A percentile compares a stretch with the other conserved stretches of the same genome.
These are phyloP conservation scores for Wallemia hederae DNA, from an alignment of 1,284 basidiomycete species.

Conservation along the genomic window DNA sequence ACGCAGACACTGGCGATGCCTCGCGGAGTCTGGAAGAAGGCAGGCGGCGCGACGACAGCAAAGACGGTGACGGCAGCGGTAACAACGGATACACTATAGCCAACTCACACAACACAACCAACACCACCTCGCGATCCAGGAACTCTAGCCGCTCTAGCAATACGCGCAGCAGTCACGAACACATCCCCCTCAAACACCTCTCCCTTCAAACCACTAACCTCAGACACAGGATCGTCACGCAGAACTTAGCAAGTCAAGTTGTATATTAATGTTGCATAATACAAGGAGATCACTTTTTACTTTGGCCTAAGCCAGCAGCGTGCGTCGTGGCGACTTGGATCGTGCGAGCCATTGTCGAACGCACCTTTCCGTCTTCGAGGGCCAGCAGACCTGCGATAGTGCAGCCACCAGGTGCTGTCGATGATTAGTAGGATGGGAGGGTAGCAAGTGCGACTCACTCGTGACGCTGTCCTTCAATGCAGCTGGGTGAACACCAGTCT, in stretches of 20 bases:
- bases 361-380: constrained; percentile 74
- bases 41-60: background rate
- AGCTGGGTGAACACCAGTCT: constrained; percentile 65
- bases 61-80: background rate
- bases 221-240: background rate
- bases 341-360: constrained; percentile 79
- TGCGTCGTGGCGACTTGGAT: constrained; percentile 81
- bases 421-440: background rate
- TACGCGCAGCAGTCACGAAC: background rate
- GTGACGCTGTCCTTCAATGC: constrained; percentile 95
- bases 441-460: constrained; percentile 26
- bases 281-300: constrained; percentile 24
- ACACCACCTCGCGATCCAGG: background rate
- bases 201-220: background rate
- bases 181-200: background rate
- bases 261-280: background rate
- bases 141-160: background rate
- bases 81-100: background rate
- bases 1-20: constrained; percentile 7
- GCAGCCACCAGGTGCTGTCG: constrained; percentile 75
- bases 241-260: background rate
- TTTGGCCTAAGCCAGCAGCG: constrained; percentile 46
- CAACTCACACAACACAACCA: background rate
- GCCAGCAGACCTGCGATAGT: constrained; percentile 89
- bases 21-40: background rate